Evolutionary conservation across 2,329 filamentous ascomycete species (phyloP).

Genomic region (Beauveria scarabaeidicola): DNA sequence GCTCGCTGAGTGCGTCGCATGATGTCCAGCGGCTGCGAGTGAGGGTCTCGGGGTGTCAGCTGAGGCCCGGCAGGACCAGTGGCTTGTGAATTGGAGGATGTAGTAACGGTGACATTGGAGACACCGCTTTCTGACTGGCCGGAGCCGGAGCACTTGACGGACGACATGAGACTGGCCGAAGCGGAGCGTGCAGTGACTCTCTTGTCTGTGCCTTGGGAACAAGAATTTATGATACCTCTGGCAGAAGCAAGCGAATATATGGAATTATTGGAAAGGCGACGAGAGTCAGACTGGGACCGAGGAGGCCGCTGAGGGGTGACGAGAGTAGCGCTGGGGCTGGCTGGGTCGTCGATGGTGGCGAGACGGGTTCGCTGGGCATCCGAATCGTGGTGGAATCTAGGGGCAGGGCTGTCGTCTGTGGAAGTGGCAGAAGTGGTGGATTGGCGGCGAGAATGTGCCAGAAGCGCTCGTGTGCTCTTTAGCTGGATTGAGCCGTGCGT

Average conservation of each 20-base stretch:
- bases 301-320: conserved; percentile 31
- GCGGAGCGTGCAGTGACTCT: conserved; percentile 32
- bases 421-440: conserved; percentile 3
- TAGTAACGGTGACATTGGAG: conserved; percentile 45
- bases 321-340: neutral
- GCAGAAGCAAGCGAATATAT: conserved; percentile 61
- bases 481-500: conserved; percentile 7
- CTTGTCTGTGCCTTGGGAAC: conserved; percentile 46
- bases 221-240: conserved; percentile 36
- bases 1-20: conserved; percentile 34
- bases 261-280: conserved; percentile 66
- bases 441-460: conserved; percentile 9
- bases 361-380: neutral
- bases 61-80: conserved; percentile 27
- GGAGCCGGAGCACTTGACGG: conserved; percentile 31
- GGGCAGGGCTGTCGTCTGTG: neutral
- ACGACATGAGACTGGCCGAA: conserved; percentile 36
- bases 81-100: conserved; percentile 35
- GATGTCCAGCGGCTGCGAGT: conserved; percentile 35
- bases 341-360: neutral
- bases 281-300: conserved; percentile 42
- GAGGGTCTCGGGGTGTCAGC: conserved; percentile 35
- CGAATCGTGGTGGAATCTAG: neutral
- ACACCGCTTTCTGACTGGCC: conserved; percentile 43
- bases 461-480: conserved; percentile 12